Conservation (phyloP, 345 rosid genomes). For the Anacardium occidentale region DNA sequence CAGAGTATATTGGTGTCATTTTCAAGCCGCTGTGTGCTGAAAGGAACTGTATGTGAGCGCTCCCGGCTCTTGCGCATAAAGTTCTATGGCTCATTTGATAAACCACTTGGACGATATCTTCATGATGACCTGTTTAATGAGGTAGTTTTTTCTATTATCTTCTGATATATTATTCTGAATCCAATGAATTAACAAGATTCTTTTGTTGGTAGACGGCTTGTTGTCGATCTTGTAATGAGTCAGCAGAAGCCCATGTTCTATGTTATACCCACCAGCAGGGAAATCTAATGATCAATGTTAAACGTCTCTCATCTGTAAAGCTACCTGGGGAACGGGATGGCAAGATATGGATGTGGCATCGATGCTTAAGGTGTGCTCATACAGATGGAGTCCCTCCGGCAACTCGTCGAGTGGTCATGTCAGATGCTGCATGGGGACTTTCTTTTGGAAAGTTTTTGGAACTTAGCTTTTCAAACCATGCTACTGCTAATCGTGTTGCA, state of each 20-base stretch:
- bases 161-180: not conserved
- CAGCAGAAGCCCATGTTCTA: conserved; percentile 81
- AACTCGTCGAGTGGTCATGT: conserved; percentile 93
- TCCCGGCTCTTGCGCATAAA: conserved; percentile 87
- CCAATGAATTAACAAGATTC: conserved; percentile 13
- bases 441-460: conserved; percentile 98
- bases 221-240: conserved; percentile 75
- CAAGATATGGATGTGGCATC: conserved; percentile 99
- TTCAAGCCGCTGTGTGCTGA: conserved; percentile 77
- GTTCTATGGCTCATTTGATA: conserved; percentile 93
- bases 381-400: conserved; percentile 93
- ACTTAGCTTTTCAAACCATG: conserved; percentile 94
- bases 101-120: conserved; percentile 90
- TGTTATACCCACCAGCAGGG: conserved; percentile 98
- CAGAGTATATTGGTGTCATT: conserved; percentile 93
- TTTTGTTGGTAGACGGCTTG: conserved; percentile 45
- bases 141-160: conserved; percentile 37
- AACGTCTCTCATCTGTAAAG: conserved; percentile 58
- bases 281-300: conserved; percentile 89
- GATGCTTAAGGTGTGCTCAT: conserved; percentile 85
- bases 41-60: conserved; percentile 89
- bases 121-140: conserved; percentile 81
- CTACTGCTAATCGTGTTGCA: conserved; percentile 97
- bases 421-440: conserved; percentile 99
- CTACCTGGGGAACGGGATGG: conserved; percentile 93